Evolutionary conservation across 2,329 filamentous ascomycete genomes (phyloP), one percentile per base, ranked within the genome.

Genomic region (Arthroderma sp.): DNA sequence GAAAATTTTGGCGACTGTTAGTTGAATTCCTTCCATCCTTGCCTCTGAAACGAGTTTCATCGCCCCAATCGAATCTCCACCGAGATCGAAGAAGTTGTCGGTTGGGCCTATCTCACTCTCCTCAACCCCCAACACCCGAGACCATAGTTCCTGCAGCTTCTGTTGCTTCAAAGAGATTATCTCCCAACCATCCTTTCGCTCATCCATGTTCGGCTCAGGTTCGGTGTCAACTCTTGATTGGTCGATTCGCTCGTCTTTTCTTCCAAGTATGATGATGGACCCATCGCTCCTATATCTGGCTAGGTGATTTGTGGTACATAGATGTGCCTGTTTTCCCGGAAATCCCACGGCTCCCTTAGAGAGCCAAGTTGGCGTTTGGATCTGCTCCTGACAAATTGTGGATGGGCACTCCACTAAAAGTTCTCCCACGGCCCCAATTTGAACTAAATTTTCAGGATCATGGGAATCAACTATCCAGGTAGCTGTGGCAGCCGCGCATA

Each of bases 41-140:
- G 73, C 68, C 43, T 72, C 70, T 3, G 75, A 72, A 0, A 78
- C 76, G 0, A 80, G 61, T 54, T 73, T 76, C 72, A 78, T 80
- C 3, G 73, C 73, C 3, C 64, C 60, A 36, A 77, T 72, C 0
- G 74, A 77, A 55, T 77, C 73, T 10, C 74, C 74, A 0, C 74
- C 74, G 0, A 76, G 61, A 6, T 67, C 64, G 61, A 77, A 77
- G 59, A 78, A 77, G 58, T 67, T 72, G 50, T 75, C 68, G 10
- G 72, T 65, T 2, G 67, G 55, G 2, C 66, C 62, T 11, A 77
- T 71, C 0, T 67, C 61, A 2, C 67, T 63, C 44, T 72, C 62
- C 0, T 59, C 51, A 1, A 72, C 55, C 1, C 53, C 57, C 29
- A 77, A 57, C 1, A 74, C 65, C 3, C 62, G 62, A 31, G 66